A percentile compares a stretch with the other conserved stretches of the same genome.
phyloP scores from a whole-genome alignment of 1,284 basidiomycete species.

The Heterobasidion irregulare region DNA sequence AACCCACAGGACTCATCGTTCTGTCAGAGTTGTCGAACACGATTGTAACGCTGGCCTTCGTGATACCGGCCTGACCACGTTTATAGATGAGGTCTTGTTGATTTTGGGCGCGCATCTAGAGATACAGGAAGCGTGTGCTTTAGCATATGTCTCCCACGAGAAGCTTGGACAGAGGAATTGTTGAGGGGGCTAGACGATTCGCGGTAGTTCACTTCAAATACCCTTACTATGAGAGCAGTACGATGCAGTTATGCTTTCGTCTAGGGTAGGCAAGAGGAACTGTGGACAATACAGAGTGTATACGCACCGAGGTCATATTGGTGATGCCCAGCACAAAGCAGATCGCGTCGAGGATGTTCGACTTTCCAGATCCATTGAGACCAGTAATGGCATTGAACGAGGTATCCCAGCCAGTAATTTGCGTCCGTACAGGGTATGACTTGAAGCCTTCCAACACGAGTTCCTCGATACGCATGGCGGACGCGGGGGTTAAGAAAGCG shows the following conservation, averaged over 20 bases:
- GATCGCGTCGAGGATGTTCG: constrained; percentile 96
- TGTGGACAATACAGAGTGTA: too few species aligned
- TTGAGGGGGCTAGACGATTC: too few species aligned
- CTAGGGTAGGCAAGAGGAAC: too few species aligned
- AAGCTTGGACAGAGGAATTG: too few species aligned
- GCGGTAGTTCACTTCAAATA: too few species aligned
- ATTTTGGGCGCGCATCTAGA: constrained; percentile 89
- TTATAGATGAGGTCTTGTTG: constrained; percentile 98
- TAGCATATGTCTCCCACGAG: neutral
- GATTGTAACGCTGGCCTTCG: constrained; percentile 96
- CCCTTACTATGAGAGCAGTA: too few species aligned
- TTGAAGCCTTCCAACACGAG: constrained; percentile 88
- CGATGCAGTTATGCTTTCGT: too few species aligned
- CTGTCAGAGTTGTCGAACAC: constrained; percentile 99
- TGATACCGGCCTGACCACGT: constrained; percentile 94
- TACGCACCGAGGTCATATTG: constrained; percentile 75
- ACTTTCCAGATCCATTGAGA: constrained; percentile 91
- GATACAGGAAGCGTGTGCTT: neutral
- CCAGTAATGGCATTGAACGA: constrained; percentile 99
- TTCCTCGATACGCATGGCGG: constrained; percentile 71
- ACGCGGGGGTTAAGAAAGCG: neutral
- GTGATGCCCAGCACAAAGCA: constrained; percentile 97
- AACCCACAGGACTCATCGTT: constrained; percentile 79
- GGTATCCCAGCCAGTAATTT: constrained; percentile 91
- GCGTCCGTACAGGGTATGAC: constrained; percentile 92